Conservation (phyloP, 164 flowering plant species). For the Sextonia rubra region DNA sequence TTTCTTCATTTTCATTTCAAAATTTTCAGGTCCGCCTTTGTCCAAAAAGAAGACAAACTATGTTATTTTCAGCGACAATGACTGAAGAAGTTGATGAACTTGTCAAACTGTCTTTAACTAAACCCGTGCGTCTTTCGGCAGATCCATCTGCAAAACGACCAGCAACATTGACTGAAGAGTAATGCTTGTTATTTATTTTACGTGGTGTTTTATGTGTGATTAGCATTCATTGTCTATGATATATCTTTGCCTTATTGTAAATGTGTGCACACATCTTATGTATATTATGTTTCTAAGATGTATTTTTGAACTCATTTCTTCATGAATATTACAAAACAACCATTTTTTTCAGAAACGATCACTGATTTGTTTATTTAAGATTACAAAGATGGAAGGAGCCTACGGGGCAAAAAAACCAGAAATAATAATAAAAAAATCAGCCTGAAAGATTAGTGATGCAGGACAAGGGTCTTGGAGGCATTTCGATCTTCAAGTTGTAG, state of each 20-base stretch:
- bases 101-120: constrained; percentile 72
- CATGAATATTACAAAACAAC: not conserved
- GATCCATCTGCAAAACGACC: constrained; percentile 93
- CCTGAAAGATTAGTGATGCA: too few relatives aligned
- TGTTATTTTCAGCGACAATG: constrained; percentile 98
- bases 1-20: not conserved
- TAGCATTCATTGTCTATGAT: not conserved
- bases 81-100: constrained; percentile 89
- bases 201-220: not conserved
- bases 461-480: too few relatives aligned
- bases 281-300: not conserved
- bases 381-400: too few relatives aligned
- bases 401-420: too few relatives aligned
- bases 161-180: constrained; percentile 81
- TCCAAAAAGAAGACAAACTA: constrained; percentile 83
- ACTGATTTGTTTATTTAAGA: too few relatives aligned
- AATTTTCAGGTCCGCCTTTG: constrained; percentile 66
- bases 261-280: too few relatives aligned
- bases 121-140: constrained; percentile 89
- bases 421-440: too few relatives aligned
- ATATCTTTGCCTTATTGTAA: not conserved
- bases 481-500: too few relatives aligned
- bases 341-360: too few relatives aligned
- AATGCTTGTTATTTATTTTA: constrained; percentile 16
- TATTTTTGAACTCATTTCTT: not conserved